These are phyloP conservation scores for Brassica cretica DNA, from an alignment of 345 rosid species.

Conservation along the genomic window DNA sequence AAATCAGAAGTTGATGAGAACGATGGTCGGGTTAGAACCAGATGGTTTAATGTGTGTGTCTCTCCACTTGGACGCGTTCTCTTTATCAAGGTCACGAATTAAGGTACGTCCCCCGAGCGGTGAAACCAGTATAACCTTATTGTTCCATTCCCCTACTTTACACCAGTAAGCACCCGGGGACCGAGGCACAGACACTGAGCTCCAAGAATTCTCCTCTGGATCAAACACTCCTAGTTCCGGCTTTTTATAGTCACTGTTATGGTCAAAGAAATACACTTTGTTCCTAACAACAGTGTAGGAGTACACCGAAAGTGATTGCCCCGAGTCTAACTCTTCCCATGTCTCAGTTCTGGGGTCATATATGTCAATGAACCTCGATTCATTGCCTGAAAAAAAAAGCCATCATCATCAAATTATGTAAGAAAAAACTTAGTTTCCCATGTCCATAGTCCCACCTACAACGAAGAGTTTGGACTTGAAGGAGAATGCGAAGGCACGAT, in stretches of 20 bases:
- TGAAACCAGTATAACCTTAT: slow-evolving; percentile 71
- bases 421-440: not conserved
- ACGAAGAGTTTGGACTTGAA: not conserved
- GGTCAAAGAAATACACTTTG: slow-evolving; percentile 14
- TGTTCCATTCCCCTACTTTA: slow-evolving; percentile 63
- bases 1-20: slow-evolving; percentile 30
- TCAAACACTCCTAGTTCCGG: slow-evolving; percentile 70
- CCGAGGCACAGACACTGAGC: slow-evolving; percentile 61
- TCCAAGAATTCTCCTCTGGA: slow-evolving; percentile 67
- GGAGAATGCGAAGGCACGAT: not conserved
- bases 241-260: slow-evolving; percentile 46
- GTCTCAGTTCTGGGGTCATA: not conserved
- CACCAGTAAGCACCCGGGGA: slow-evolving; percentile 62
- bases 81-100: slow-evolving; percentile 63
- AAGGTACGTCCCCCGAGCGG: slow-evolving; percentile 48
- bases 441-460: not conserved
- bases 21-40: slow-evolving; percentile 53
- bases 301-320: not conserved
- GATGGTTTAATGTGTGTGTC: slow-evolving; percentile 61
- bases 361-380: not conserved
- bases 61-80: slow-evolving; percentile 71
- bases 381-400: not conserved
- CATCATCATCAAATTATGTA: not conserved
- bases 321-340: not conserved
- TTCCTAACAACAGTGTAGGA: not conserved